phyloP scores from a whole-genome alignment of 2,329 filamentous ascomycete species.

The Camillea tinctor region DNA sequence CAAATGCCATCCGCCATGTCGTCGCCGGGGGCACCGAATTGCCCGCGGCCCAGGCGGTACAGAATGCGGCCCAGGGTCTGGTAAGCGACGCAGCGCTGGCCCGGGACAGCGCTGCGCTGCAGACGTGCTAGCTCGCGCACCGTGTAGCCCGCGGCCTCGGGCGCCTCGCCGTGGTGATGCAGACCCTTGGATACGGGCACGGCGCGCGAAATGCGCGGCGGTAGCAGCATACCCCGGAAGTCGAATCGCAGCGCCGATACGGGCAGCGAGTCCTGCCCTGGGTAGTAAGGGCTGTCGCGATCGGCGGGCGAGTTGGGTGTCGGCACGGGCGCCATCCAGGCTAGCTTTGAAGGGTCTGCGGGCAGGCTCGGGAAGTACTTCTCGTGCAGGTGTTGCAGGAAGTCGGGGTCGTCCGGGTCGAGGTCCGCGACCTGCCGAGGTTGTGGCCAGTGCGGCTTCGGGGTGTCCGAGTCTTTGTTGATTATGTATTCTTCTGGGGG shows the following conservation, averaged over 20 bases:
- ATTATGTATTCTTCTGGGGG: constrained; percentile 20
- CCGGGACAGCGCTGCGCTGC: constrained; percentile 76
- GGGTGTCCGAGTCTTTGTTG: constrained; percentile 7
- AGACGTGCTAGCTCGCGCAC: constrained; percentile 81
- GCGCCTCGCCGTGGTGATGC: constrained; percentile 90
- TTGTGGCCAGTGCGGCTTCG: constrained; percentile 60
- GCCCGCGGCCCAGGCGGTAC: constrained; percentile 74
- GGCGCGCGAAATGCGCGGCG: constrained; percentile 70
- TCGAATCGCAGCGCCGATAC: constrained; percentile 83
- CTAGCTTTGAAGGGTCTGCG: constrained; percentile 78
- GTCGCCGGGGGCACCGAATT: constrained; percentile 65
- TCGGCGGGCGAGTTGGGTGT: constrained; percentile 64
- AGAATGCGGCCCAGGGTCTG: constrained; percentile 85
- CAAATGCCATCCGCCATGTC: constrained; percentile 78
- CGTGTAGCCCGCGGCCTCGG: constrained; percentile 92
- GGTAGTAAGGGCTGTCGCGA: constrained; percentile 77
- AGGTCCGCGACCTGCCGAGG: constrained; percentile 62
- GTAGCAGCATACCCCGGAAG: constrained; percentile 76
- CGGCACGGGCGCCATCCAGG: constrained; percentile 81
- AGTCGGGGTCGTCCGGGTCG: constrained; percentile 78
- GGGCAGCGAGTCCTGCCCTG: constrained; percentile 67
- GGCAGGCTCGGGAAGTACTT: constrained; percentile 93
- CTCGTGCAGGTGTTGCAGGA: constrained; percentile 78
- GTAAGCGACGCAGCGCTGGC: constrained; percentile 87
- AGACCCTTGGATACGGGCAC: constrained; percentile 78